phyloP scores from a whole-genome alignment of 139 green algal genomes.

The Marvania coccoides region DNA sequence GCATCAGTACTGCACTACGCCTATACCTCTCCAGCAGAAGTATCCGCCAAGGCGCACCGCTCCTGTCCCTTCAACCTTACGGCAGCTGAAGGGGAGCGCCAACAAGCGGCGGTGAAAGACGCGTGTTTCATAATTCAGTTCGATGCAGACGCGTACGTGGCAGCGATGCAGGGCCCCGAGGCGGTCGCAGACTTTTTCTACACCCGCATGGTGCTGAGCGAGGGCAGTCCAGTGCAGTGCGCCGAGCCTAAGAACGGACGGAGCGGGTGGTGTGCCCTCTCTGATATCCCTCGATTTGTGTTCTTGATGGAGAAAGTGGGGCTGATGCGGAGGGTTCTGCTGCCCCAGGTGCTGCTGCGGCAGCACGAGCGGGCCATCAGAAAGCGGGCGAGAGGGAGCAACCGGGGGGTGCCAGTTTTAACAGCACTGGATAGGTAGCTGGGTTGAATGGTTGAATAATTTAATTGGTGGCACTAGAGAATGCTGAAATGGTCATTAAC shows the following conservation, averaged over 20 bases:
- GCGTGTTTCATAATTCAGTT: slow-evolving; percentile 31
- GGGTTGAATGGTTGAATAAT: neutral
- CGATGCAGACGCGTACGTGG: slow-evolving; percentile 34
- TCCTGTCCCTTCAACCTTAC: slow-evolving; percentile 18
- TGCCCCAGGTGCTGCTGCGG: slow-evolving; percentile 5
- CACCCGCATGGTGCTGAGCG: slow-evolving; percentile 21
- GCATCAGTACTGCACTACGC: slow-evolving; percentile 29
- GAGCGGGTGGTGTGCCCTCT: slow-evolving; percentile 24
- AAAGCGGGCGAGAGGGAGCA: no score
- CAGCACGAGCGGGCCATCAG: slow-evolving; percentile 23
- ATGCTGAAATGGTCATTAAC: no score
- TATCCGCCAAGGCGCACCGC: slow-evolving; percentile 22
- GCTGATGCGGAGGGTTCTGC: slow-evolving; percentile 13
- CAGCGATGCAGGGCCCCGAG: slow-evolving; percentile 2
- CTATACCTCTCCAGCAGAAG: slow-evolving; percentile 21
- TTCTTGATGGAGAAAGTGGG: slow-evolving; percentile 25
- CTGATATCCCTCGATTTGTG: slow-evolving; percentile 14
- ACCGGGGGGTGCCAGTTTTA: no score
- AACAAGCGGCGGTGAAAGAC: slow-evolving; percentile 15
- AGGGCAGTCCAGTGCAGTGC: slow-evolving; percentile 28
- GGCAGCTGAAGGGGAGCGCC: neutral
- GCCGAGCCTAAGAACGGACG: neutral
- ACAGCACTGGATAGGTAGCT: no score
- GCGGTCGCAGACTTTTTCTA: slow-evolving; percentile 21
- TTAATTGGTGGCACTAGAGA: neutral